Conservation (phyloP, 257 asterid species). For the Capsicum rhomboideum region DNA sequence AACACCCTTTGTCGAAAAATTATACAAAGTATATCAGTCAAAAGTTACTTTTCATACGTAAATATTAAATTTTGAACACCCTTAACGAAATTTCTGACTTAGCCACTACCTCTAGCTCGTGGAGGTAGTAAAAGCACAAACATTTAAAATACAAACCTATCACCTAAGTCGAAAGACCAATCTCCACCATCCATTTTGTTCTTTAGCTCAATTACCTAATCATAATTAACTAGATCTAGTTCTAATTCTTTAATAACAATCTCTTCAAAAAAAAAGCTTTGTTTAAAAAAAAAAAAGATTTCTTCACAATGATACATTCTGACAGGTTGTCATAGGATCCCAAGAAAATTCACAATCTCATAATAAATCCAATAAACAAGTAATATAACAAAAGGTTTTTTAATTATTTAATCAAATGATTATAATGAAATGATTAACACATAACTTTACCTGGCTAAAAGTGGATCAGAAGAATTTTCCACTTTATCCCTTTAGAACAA, state of each 20-base stretch:
- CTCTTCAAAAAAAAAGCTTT: neutral
- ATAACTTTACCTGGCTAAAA: neutral
- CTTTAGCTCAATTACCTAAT: slow-evolving; percentile 15
- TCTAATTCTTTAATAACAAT: slow-evolving; percentile 4
- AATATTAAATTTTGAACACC: no score
- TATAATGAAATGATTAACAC: neutral
- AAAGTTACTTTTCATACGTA: no score
- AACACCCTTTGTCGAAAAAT: no score
- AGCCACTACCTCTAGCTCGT: no score
- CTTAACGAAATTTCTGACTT: no score
- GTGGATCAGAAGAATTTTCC: neutral
- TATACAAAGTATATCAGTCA: no score
- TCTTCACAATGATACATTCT: slow-evolving; percentile 7
- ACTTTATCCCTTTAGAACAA: neutral
- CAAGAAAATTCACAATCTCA: slow-evolving; percentile 15
- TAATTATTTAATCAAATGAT: neutral
- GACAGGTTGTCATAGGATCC: slow-evolving; percentile 25
- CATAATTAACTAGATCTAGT: slow-evolving; percentile 32
- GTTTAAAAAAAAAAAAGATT: neutral
- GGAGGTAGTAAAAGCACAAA: neutral
- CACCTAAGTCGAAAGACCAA: slow-evolving; percentile 43
- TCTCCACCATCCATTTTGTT: slow-evolving; percentile 32
- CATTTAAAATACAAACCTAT: slow-evolving; percentile 16
- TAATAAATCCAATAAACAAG: neutral
- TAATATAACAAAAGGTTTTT: neutral